Evolutionary conservation across 331 rosid species (phyloP), one percentile per base, ranked within the genome.

Genomic region (Ulmus americana): DNA sequence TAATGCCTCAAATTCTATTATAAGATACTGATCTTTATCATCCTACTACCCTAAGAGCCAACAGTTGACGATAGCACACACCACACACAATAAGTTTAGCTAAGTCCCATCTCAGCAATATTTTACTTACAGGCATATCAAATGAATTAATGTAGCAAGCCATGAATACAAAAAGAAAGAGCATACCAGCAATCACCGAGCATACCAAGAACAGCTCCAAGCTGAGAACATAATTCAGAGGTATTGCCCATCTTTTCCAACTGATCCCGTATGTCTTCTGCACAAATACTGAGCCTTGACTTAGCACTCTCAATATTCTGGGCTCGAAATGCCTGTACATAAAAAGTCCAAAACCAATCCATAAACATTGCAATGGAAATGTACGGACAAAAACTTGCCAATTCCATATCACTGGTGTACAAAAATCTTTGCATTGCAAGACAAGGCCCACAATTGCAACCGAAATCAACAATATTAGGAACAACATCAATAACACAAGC

Each of bases 101-200:
- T 28, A 28, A 28, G 35, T 28, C 35, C 35, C 35, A 28, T 28
- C 35, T 28, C 35, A 28, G 35, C 3, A 28, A 28, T 28, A 28
- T 28, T 28, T 28, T 6, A 10, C 2, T 46, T 1, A 10, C 3
- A 22, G 12, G 18, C 35, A 10, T 45, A 28, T 22, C 4, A 20
- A 45, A 7, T 9, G 28, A 8, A 3, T n/a, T 13, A 49, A 49
- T 49, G 10, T 11, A 18, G 39, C 1, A 61, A 16, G n/a, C 12
- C 2, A 58, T 46, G 50, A 40, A 5, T 7, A 40, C 55, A 61
- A 64, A 14, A 70, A 39, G 62, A 64, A 40, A 47, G 63, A 39
- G 79, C 95, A 40, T 41, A 89, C 98, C 98, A 79, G 94, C 97
- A 92, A 64, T 92, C 98, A 46, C 97, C 98, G 76, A 92, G 97